These are phyloP conservation scores for Biancaea sappan DNA, from an alignment of 306 rosid species.

Conservation along the genomic window DNA sequence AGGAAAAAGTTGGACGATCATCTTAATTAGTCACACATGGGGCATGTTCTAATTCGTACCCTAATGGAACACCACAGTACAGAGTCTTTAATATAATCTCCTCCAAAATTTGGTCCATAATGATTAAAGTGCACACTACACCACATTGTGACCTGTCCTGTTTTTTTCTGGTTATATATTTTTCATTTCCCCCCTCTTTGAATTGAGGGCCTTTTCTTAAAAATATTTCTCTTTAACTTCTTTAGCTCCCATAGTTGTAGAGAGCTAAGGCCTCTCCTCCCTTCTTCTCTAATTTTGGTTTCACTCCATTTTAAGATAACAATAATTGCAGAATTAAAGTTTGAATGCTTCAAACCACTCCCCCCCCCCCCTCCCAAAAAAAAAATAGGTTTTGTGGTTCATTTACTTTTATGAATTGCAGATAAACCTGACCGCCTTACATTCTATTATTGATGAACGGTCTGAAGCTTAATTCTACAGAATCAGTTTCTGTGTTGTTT, in stretches of 20 bases:
- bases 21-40: constrained; percentile 38
- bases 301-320: no score
- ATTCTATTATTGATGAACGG: background rate
- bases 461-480: background rate
- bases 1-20: background rate
- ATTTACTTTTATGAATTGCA: background rate
- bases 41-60: constrained; percentile 35
- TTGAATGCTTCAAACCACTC: no score
- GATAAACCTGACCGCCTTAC: background rate
- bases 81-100: constrained; percentile 18
- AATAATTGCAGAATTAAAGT: no score
- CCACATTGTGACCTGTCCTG: background rate
- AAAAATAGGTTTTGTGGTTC: no score
- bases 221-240: no score
- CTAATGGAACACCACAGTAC: background rate
- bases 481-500: background rate
- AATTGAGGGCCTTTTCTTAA: no score
- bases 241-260: no score
- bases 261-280: no score
- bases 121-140: background rate
- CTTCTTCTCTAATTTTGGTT: no score
- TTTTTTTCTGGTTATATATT: no score
- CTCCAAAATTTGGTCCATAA: constrained; percentile 30
- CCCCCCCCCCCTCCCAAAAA: no score
- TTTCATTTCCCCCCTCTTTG: no score